Conservation (phyloP, 2,329 filamentous ascomycete genomes). For the Colletotrichum aenigma region DNA sequence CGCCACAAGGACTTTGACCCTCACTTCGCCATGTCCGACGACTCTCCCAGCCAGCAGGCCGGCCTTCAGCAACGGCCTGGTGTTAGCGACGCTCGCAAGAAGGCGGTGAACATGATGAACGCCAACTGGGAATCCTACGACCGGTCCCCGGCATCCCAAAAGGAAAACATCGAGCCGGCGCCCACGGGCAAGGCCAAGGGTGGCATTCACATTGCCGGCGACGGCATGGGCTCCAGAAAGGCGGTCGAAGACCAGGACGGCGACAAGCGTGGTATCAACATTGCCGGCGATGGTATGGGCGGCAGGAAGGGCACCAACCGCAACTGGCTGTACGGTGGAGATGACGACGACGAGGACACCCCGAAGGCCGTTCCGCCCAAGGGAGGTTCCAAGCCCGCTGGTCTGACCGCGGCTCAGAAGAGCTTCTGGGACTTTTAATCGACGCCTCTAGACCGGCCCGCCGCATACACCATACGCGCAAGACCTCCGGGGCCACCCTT, state of each 20-base stretch:
- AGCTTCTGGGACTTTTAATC: constrained; percentile 53
- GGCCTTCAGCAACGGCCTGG: constrained; percentile 42
- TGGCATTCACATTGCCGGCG: constrained; percentile 54
- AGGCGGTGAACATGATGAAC: constrained; percentile 77
- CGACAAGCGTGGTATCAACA: constrained; percentile 41
- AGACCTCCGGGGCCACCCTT: neutral
- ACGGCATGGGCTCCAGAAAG: constrained; percentile 70
- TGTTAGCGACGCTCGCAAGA: constrained; percentile 64
- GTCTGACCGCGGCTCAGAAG: constrained; percentile 33
- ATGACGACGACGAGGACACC: constrained; percentile 44
- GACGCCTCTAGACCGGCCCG: neutral
- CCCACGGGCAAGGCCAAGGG: constrained; percentile 16
- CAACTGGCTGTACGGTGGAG: constrained; percentile 63
- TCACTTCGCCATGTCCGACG: constrained; percentile 79
- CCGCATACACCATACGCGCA: neutral
- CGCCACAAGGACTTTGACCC: constrained; percentile 77
- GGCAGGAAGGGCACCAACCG: constrained; percentile 58
- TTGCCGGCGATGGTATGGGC: constrained; percentile 71
- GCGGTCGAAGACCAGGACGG: constrained; percentile 34
- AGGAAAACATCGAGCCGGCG: constrained; percentile 49
- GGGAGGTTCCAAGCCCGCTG: constrained; percentile 31
- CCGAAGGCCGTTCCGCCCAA: constrained; percentile 40
- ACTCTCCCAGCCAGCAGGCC: constrained; percentile 56
- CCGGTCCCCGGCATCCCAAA: constrained; percentile 55
- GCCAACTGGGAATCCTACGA: constrained; percentile 64